These are phyloP conservation scores for Blastobotrys proliferans DNA, from an alignment of 1,139 yeast species.

Conservation along the genomic window DNA sequence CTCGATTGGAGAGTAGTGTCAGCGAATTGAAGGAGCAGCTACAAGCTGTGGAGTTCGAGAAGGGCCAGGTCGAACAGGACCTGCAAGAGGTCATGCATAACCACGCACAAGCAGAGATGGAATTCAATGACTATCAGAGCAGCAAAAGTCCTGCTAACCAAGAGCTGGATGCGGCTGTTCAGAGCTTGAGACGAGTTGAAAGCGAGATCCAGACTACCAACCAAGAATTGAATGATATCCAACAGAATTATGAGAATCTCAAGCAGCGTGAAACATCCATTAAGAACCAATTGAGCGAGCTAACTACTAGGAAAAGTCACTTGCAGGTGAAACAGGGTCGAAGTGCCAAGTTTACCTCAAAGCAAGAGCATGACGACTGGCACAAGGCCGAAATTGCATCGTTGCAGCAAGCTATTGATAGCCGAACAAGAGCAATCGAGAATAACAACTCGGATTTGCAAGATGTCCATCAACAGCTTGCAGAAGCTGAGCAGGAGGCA, in stretches of 20 bases:
- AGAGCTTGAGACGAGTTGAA: slow-evolving; percentile 41
- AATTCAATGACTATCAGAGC: slow-evolving; percentile 24
- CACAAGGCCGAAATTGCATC: slow-evolving; percentile 47
- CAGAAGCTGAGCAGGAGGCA: slow-evolving; percentile 20
- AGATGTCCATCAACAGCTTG: slow-evolving; percentile 20
- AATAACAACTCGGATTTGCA: slow-evolving; percentile 24
- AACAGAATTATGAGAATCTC: slow-evolving; percentile 31
- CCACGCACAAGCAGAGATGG: slow-evolving; percentile 35
- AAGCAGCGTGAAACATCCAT: slow-evolving; percentile 41
- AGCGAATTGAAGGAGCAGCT: slow-evolving; percentile 41
- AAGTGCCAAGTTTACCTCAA: slow-evolving; percentile 53
- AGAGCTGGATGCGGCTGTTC: slow-evolving; percentile 15
- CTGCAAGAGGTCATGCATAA: slow-evolving; percentile 39
- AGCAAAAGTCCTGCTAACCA: slow-evolving; percentile 15
- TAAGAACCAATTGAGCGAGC: slow-evolving; percentile 42
- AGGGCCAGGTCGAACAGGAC: slow-evolving; percentile 46
- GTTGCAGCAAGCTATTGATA: slow-evolving; percentile 36
- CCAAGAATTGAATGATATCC: slow-evolving; percentile 18
- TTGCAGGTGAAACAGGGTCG: slow-evolving; percentile 74
- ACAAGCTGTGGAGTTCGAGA: slow-evolving; percentile 39
- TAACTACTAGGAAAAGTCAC: slow-evolving; percentile 55
- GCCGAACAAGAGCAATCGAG: slow-evolving; percentile 22
- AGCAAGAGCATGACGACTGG: slow-evolving; percentile 66
- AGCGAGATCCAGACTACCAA: slow-evolving; percentile 22
- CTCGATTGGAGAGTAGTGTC: slow-evolving; percentile 47